These are phyloP conservation scores for Aegilops speltoides DNA, from an alignment of 176 grass and related monocot genomes.

Conservation along the genomic window DNA sequence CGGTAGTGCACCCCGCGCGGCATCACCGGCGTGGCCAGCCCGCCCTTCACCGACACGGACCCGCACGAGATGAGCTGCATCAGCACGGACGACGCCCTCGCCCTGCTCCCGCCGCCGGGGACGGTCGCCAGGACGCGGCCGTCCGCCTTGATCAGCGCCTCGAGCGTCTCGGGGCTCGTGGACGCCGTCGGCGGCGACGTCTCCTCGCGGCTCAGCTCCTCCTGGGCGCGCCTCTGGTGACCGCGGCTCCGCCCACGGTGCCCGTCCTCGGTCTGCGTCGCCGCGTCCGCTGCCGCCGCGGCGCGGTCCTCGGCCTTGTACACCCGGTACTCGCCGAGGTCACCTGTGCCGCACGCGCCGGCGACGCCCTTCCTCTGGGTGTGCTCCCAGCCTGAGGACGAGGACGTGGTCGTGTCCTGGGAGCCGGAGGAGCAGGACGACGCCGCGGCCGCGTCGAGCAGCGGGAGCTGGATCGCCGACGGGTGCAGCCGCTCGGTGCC, in stretches of 20 bases:
- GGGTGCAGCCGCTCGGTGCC: constrained; percentile 70
- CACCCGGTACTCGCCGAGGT: constrained; percentile 47
- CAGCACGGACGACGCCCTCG: constrained; percentile 64
- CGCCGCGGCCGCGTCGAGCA: constrained; percentile 31
- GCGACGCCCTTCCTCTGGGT: constrained; percentile 24
- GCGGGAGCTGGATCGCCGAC: not conserved
- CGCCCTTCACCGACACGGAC: constrained; percentile 53
- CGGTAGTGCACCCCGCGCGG: constrained; percentile 41
- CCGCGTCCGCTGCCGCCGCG: constrained; percentile 49
- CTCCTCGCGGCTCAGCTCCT: constrained; percentile 60
- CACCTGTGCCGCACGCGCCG: not conserved
- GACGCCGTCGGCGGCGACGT: constrained; percentile 68
- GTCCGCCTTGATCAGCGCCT: constrained; percentile 68
- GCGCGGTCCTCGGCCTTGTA: constrained; percentile 41
- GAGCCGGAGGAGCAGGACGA: constrained; percentile 48
- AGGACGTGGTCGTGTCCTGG: constrained; percentile 39
- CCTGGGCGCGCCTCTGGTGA: constrained; percentile 23
- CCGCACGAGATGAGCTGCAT: constrained; percentile 95
- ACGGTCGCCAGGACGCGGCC: constrained; percentile 27
- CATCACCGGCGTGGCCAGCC: constrained; percentile 31
- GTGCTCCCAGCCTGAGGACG: constrained; percentile 39
- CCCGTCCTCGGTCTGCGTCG: constrained; percentile 81
- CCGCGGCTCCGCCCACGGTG: not conserved
- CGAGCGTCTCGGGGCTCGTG: constrained; percentile 77
- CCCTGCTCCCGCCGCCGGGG: constrained; percentile 21